Base-by-base conservation (phyloP, 805 yeast genomes). In the Lachancea mirantina region DNA sequence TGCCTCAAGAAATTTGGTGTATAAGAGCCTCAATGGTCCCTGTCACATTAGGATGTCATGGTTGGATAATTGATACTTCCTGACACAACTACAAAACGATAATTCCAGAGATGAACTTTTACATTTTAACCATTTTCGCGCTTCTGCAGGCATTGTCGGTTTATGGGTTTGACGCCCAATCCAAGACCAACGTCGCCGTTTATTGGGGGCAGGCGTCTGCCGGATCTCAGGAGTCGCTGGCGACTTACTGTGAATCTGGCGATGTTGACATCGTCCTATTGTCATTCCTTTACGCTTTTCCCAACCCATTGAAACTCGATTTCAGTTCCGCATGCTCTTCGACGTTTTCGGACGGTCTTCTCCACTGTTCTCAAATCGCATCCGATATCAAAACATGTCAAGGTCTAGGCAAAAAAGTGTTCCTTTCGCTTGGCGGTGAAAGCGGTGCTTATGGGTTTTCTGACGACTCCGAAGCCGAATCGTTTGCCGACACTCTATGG, bases 161-260 rank as follows among this genome's bases (percentile, higher is more conserved):
- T 9, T 20, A 19, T 8, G 57, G 62, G 10, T 63, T 62, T 35
- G 56, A 61, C 32, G 46, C 65, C 7, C 35, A 55, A 11, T 55
- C 76, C 21, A 65, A 69, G 28, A 50, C 66, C 19, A 81, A 83
- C 43, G 73, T 84, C 23, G 95, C 80, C 14, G 67, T 82, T 6
- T 85, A 85, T 61, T 85, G 95, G 95, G 95, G 96, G 34, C 95
- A 85, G 59, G 72, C 74, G 47, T 75, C 89, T 10, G 77, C 72
- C n/a, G 84, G 84, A 6, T 51, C 66, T 8, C 77, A 73, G 45
- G 59, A 62, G 35, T 41, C 52, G 2, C 37, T 63, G 19, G 53
- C 64, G 38, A 58, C 65, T 29, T 84, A 84, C 64, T 85, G 96
- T 67, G 63, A 66, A 38, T 66, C 75, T 31, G 72, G 74, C 35